Percentiles rank a stretch among this genome's conserved stretches.
Evolutionary conservation across 2,329 filamentous ascomycete genomes (phyloP).

Genomic region (Fusarium sp.): DNA sequence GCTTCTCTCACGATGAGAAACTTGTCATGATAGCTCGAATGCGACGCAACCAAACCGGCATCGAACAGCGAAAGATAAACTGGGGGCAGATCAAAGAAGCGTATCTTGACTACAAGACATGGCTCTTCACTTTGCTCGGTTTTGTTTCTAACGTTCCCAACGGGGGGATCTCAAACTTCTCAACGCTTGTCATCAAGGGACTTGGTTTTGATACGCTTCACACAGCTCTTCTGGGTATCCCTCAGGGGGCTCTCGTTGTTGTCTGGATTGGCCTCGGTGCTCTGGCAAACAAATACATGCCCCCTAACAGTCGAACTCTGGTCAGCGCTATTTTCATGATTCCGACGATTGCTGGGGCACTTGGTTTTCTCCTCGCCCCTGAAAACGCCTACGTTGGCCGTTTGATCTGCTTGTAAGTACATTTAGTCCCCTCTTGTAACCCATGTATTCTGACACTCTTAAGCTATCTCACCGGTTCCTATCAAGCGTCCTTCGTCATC

Average conservation of each 20-base stretch:
- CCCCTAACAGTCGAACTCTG: slow-evolving; percentile 63
- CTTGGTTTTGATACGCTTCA: slow-evolving; percentile 63
- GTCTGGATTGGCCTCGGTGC: slow-evolving; percentile 59
- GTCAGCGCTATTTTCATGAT: slow-evolving; percentile 68
- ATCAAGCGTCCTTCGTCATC: slow-evolving; percentile 58
- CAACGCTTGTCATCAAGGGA: slow-evolving; percentile 70
- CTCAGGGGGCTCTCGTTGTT: slow-evolving; percentile 55
- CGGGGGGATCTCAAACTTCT: slow-evolving; percentile 72
- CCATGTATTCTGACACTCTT: not conserved
- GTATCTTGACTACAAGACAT: slow-evolving; percentile 69
- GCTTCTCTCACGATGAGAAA: slow-evolving; percentile 64
- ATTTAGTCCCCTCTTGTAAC: accelerated
- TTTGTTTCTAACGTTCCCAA: slow-evolving; percentile 68
- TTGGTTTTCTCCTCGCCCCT: slow-evolving; percentile 69
- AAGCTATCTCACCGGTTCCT: slow-evolving; percentile 55
- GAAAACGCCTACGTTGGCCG: slow-evolving; percentile 64
- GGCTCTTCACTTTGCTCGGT: slow-evolving; percentile 68
- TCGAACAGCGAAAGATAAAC: slow-evolving; percentile 69
- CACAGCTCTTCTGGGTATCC: slow-evolving; percentile 56
- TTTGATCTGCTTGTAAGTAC: slow-evolving; percentile 65
- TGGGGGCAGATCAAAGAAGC: slow-evolving; percentile 68
- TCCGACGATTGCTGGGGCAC: slow-evolving; percentile 70
- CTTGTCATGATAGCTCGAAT: slow-evolving; percentile 68
- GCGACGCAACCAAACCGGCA: slow-evolving; percentile 69
- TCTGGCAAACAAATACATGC: slow-evolving; percentile 56